Conservation (phyloP, 805 yeast species). For the Kodamaea kaohsiungensis region DNA sequence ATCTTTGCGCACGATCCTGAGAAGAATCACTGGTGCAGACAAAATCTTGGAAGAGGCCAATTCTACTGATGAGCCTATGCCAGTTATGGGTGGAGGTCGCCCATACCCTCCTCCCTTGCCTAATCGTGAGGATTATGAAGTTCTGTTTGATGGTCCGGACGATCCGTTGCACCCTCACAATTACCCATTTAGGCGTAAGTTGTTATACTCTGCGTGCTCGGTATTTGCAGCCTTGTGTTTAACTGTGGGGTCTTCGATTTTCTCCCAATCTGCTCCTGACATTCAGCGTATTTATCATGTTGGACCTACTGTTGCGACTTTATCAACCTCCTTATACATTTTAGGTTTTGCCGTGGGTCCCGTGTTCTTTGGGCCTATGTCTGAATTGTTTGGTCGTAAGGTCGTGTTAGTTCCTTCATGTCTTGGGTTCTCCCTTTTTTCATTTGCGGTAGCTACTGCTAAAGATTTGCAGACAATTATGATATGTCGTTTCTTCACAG, state of each 20-base stretch:
- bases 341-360: constrained; percentile 95
- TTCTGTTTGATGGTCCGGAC: constrained; percentile 71
- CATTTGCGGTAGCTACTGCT: constrained; percentile 41
- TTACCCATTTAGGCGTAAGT: constrained; percentile 39
- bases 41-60: constrained; percentile 19
- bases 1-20: constrained; percentile 20
- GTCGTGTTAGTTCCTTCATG: constrained; percentile 57
- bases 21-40: constrained; percentile 22
- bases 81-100: constrained; percentile 65
- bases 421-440: constrained; percentile 58
- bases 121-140: constrained; percentile 55
- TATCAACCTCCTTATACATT: constrained; percentile 79
- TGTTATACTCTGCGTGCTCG: constrained; percentile 19
- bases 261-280: constrained; percentile 58
- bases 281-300: constrained; percentile 57
- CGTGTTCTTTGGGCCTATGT: constrained; percentile 59
- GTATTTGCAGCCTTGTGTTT: constrained; percentile 32
- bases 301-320: constrained; percentile 63
- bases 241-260: constrained; percentile 39
- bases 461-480: constrained; percentile 24
- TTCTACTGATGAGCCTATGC: constrained; percentile 30
- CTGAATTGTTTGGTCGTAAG: constrained; percentile 77
- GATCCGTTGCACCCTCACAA: constrained; percentile 84
- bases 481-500: constrained; percentile 25
- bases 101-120: constrained; percentile 64